Conservation (phyloP, 331 rosid species). For the Malus hybrid region DNA sequence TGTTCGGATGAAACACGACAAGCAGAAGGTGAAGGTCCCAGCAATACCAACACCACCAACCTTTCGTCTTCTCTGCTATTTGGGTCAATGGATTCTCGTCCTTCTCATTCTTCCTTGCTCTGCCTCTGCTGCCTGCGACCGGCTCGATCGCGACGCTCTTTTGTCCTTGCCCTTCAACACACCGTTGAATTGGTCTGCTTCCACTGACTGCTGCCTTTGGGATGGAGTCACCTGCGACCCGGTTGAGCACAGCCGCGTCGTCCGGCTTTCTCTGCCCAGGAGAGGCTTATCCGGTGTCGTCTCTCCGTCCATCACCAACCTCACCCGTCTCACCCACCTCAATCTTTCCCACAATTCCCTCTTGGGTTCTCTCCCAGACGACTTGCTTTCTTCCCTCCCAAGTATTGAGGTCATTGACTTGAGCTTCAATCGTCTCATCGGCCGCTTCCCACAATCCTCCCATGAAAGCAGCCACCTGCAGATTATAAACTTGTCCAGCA, state of each 20-base stretch:
- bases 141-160: conserved; percentile 46
- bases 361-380: conserved; percentile 40
- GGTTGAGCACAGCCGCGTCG: conserved; percentile 33
- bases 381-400: conserved; percentile 34
- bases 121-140: conserved; percentile 38
- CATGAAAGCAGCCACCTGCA: conserved; percentile 12
- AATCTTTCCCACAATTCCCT: conserved; percentile 64
- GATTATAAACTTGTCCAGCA: conserved; percentile 66
- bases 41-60: neutral
- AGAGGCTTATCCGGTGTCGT: conserved; percentile 52
- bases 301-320: conserved; percentile 29
- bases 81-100: conserved; percentile 7
- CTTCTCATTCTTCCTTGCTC: conserved; percentile 22
- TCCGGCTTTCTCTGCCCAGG: conserved; percentile 34
- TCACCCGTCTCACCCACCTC: conserved; percentile 43
- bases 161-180: conserved; percentile 27
- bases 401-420: conserved; percentile 52
- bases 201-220: conserved; percentile 74
- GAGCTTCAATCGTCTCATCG: conserved; percentile 59
- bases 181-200: conserved; percentile 41
- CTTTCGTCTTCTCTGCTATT: neutral
- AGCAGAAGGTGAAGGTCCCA: neutral
- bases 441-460: conserved; percentile 27
- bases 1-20: conserved; percentile 11
- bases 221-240: conserved; percentile 55